Base-by-base conservation (phyloP, 257 asterid genomes). In the Petunia axillaris region DNA sequence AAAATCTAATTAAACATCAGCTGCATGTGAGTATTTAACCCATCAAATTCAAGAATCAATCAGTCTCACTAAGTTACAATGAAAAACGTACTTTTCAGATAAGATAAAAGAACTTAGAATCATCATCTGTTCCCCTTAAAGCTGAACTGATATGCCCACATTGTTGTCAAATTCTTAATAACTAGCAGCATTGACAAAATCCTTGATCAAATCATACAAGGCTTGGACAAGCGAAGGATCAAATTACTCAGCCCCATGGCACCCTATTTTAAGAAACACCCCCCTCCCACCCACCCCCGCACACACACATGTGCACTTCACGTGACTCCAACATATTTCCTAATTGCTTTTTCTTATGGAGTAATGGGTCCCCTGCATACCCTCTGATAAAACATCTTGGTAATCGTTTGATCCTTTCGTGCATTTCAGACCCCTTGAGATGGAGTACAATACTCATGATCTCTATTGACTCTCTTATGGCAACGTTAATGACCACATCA, bases 321-420 rank as follows among this genome's bases (percentile, higher is more conserved):
- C 87, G 85, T 48, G 83, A 86, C 87, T 54, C 90, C 88, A 93
- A 67, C 82, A 84, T 50, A 88, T 82, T 63, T 11, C 81, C 94
- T 15, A 90, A 79, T 87, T 90, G 91, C 85, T 83, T 90, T 88
- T 91, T 93, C 89, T 85, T 83, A 80, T 91, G 96, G 2, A 87
- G 60, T 78, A 93, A 70, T 3, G 89, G 92, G 81, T 93, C 96
- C 8, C 91, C 87, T 0, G 79, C 76, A 82, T 90, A 88, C 14
- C 91, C 96, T 40, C 90, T 83, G 63, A 93, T 88, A 66, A 91
- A 41, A 46, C 85, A 80, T 83, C 80, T 65, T 81, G 91, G 90
- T 76, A 93, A 64, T 85, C 84, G 83, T 25, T 87, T 16, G 79
- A 91, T 86, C 80, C 83, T 86, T 80, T 77, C 87, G 25, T 15